These are phyloP conservation scores for Ogataea henricii DNA, from an alignment of 805 yeast genomes.

Conservation along the genomic window DNA sequence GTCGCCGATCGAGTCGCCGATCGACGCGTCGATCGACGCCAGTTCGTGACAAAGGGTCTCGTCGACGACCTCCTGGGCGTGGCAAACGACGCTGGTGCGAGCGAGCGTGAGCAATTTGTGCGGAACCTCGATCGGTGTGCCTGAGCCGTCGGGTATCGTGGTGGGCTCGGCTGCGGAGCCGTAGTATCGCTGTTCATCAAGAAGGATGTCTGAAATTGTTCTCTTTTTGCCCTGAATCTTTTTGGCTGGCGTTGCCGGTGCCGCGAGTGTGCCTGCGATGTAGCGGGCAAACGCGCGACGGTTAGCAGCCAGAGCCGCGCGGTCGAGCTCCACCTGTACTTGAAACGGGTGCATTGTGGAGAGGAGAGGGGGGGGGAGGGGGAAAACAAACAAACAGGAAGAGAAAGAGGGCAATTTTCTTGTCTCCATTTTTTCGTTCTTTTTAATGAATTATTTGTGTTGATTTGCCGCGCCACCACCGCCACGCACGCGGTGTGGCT, in stretches of 20 bases:
- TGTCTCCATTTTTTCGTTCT: too few relatives aligned
- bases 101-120: conserved; percentile 3
- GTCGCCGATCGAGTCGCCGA: not conserved
- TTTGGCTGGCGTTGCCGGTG: conserved; percentile 4
- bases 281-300: conserved; percentile 1
- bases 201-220: conserved; percentile 19
- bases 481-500: not conserved
- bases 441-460: too few relatives aligned
- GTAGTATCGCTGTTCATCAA: conserved; percentile 19
- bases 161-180: conserved; percentile 7
- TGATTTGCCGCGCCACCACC: not conserved
- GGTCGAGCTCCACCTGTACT: not conserved
- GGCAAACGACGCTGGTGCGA: conserved; percentile 9
- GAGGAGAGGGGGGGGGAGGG: not conserved
- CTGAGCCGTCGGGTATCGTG: not conserved
- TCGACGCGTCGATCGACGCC: not conserved
- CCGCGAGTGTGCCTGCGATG: not conserved
- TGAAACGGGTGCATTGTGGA: not conserved
- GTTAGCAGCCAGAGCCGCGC: not conserved
- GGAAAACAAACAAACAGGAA: not conserved
- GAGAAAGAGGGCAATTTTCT: not conserved
- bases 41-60: conserved; percentile 2
- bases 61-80: conserved; percentile 2
- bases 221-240: conserved; percentile 15
- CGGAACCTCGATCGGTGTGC: not conserved